These are phyloP conservation scores for Suillus hirtellus DNA, from an alignment of 768 basidiomycete species.

Conservation along the genomic window DNA sequence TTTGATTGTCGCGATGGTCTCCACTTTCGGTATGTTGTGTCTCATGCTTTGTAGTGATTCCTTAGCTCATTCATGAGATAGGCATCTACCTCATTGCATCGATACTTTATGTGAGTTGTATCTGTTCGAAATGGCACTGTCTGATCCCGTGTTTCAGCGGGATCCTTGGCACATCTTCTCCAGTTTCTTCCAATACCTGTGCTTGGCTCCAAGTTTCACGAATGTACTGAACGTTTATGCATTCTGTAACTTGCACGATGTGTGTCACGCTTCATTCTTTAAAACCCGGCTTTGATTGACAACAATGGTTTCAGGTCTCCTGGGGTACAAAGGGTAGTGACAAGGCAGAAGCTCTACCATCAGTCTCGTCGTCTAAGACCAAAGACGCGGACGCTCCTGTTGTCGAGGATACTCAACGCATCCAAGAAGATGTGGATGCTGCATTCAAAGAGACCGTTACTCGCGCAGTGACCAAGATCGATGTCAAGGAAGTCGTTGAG, in stretches of 20 bases:
- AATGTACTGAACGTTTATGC: slow-evolving; percentile 97
- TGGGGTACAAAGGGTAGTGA: slow-evolving; percentile 97
- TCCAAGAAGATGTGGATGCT: slow-evolving; percentile 87
- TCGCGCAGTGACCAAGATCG: slow-evolving; percentile 77
- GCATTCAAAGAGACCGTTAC: slow-evolving; percentile 91
- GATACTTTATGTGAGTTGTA: slow-evolving; percentile 72
- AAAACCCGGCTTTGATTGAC: neutral
- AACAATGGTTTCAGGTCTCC: slow-evolving; percentile 52
- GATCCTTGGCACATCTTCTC: slow-evolving; percentile 99
- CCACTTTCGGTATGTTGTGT: slow-evolving; percentile 69
- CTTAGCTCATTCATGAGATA: slow-evolving; percentile 25
- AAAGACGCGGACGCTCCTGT: slow-evolving; percentile 74
- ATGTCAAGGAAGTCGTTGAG: slow-evolving; percentile 64
- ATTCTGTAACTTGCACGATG: slow-evolving; percentile 95
- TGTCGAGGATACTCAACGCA: slow-evolving; percentile 82
- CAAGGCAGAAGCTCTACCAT: slow-evolving; percentile 89
- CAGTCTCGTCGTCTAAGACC: slow-evolving; percentile 80
- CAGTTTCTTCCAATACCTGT: slow-evolving; percentile 89
- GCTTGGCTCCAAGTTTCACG: slow-evolving; percentile 89
- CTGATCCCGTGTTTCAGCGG: slow-evolving; percentile 48
- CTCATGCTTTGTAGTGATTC: neutral
- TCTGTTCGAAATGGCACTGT: slow-evolving; percentile 1
- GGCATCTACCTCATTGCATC: slow-evolving; percentile 84
- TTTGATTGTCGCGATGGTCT: slow-evolving; percentile 82
- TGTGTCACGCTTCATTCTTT: slow-evolving; percentile 32